Evolutionary conservation across 2,329 filamentous ascomycete genomes (phyloP), one percentile per base, ranked within the genome.

Genomic region (Beauveria caledonica): DNA sequence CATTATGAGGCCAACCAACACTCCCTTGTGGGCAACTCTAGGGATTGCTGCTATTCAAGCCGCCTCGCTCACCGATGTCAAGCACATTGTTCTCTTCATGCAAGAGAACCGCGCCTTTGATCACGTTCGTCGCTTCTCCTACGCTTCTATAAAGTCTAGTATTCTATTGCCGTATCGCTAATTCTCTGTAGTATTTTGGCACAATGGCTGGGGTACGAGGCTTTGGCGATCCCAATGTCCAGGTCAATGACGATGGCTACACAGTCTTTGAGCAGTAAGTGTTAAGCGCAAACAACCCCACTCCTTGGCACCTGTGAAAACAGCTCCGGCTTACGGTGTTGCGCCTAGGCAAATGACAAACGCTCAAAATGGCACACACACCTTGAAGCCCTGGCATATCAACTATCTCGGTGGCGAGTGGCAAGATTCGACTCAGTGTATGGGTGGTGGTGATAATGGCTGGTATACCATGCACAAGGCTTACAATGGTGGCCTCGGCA

Each of bases 81-180:
- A 83, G 58, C 80, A 83, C 75, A 80, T 83, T 44, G 75, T 83
- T 21, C 75, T 83, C 40, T 80, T 83, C 66, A 83, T 83, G 80
- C 79, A 82, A 65, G 79, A 72, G 62, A 72, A 72, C 53, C 64
- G 70, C 4, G 67, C 70, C 0, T 68, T 72, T 53, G 69, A 71
- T 57, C 70, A 72, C 49, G 70, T 72, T 39, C 52, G 70, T 62
- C 33, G 5, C 13, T 36, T 36, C 13, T 36, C 33, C 33, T 15
- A 10, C 3, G 19, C 9, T 7, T 11, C 27, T 39, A n/a, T 36
- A 1, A 50, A 19, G 11, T 23, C 11, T n/a, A 6, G 3, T n/a
- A 1, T 13, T 15, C 21, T 10, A 15, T 19, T 9, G 3, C 5
- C 17, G 17, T 1, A 11, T 17, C 6, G 21, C 54, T 62, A 21